Base-by-base conservation (phyloP, 2,329 filamentous ascomycete species). In the Ophiosphaerella herpotricha region DNA sequence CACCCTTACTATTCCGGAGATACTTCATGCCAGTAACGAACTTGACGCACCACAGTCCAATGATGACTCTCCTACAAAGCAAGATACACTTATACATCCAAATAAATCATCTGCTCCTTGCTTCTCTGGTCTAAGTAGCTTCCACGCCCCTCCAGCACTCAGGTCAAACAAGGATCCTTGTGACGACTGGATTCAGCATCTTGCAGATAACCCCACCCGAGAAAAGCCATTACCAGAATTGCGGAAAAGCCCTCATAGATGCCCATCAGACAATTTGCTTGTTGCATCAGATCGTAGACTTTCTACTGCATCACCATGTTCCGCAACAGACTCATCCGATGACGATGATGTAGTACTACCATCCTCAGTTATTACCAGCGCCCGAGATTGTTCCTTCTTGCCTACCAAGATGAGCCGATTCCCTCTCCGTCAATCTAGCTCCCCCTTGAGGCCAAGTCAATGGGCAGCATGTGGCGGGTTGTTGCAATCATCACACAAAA, bases 391-490 rank as follows among this genome's bases (percentile, higher is more conserved):
- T 12, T 21, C 18, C 21, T 14, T 16, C 45, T 43, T 11, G 21
- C 50, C 18, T 26, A 42, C 18, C 7, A 49, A 43, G 41, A 42
- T 66, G n/a, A 16, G 35, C 34, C 58, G 26, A 29, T 37, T 66
- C 5, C 50, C 66, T 18, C 43, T 57, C 3, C 67, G 69, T 9
- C 44, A 45, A 39, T 52, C 57, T 14, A 68, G 62, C 50, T 73
- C 66, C 39, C 69, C 69, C 16, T 43, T 74, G 9, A 66, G 68
- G 38, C 55, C 65, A 34, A 68, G 68, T 46, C 70, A 72, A 54
- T 68, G 65, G 61, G 52, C 51, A 18, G 43, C 61, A 34, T 54
- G 65, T 7, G 66, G 65, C 12, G 66, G 70, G 6, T 26, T 58
- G 0, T 38, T 66, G 29, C 50, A 53, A 35, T 48, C 58, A 24